A percentile compares a stretch with the other conserved stretches of the same genome.
Conservation (phyloP, 257 asterid species). For the Fraxinus americana region DNA sequence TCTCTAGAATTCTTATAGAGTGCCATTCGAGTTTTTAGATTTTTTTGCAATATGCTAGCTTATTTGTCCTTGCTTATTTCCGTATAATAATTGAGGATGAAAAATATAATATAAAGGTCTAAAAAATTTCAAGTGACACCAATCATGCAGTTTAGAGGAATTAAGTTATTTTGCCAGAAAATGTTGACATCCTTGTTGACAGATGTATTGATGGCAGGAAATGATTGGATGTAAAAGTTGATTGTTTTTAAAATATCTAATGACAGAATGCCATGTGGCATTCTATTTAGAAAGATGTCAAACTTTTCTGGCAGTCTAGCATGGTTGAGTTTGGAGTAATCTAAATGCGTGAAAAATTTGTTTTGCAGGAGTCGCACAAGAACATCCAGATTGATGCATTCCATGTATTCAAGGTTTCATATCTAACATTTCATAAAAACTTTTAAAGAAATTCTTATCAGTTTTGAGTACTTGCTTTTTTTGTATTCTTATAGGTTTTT, state of each 20-base stretch:
- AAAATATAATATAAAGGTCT: background rate
- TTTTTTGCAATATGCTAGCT: background rate
- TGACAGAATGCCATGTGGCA: too few species aligned
- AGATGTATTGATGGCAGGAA: too few species aligned
- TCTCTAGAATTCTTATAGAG: background rate
- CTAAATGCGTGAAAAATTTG: slow-evolving; percentile 19
- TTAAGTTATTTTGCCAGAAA: too few species aligned
- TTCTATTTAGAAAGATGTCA: too few species aligned
- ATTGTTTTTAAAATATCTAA: too few species aligned
- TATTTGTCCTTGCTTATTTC: background rate
- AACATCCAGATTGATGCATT: slow-evolving; percentile 83
- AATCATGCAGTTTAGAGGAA: too few species aligned
- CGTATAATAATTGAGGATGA: background rate
- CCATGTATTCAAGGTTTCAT: slow-evolving; percentile 85
- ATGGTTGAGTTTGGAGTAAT: too few species aligned
- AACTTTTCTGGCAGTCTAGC: too few species aligned
- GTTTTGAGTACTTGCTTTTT: slow-evolving; percentile 4
- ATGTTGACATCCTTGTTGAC: too few species aligned
- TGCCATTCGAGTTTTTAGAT: background rate
- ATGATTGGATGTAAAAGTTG: too few species aligned
- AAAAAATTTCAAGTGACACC: background rate
- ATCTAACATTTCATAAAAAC: background rate
- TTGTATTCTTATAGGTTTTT: slow-evolving; percentile 57
- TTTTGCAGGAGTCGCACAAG: slow-evolving; percentile 81
- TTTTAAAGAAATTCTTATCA: background rate